Conservation (phyloP, 2,329 filamentous ascomycete genomes). For the Aureobasidium sp. region DNA sequence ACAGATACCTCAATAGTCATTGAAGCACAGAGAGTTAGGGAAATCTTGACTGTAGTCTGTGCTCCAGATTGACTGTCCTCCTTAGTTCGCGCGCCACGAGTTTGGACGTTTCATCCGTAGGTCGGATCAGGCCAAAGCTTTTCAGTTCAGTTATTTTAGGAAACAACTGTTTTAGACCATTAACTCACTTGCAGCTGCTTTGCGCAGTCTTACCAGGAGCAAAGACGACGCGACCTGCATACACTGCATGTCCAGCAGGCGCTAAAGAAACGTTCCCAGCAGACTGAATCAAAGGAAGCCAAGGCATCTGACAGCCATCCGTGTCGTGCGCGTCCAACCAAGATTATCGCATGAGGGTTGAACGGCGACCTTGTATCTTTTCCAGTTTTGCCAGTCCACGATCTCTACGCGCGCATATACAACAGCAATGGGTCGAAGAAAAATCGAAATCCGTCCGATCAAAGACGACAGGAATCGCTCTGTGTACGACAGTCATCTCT, state of each 20-base stretch:
- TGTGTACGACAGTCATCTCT: conserved; percentile 45
- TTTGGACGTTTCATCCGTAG: no score
- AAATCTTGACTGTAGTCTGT: no score
- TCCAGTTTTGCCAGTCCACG: background rate
- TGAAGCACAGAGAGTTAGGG: no score
- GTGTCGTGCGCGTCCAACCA: background rate
- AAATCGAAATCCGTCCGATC: conserved; percentile 99
- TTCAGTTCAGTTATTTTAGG: no score
- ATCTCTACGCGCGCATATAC: background rate
- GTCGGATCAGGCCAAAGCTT: background rate
- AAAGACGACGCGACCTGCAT: background rate
- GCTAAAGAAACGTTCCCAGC: background rate
- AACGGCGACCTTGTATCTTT: background rate
- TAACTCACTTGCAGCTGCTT: no score
- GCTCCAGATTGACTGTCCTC: no score
- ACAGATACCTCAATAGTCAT: no score
- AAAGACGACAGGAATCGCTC: conserved; percentile 97
- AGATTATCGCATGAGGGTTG: background rate
- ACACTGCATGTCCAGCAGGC: conserved; percentile 8
- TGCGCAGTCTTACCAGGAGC: background rate
- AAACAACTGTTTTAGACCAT: no score
- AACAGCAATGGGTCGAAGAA: conserved; percentile 78
- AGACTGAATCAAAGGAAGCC: background rate
- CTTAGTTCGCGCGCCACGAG: no score
- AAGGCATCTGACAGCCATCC: background rate